phyloP scores from a whole-genome alignment of 106 monocot genomes.

The Platanthera zijinensis region DNA sequence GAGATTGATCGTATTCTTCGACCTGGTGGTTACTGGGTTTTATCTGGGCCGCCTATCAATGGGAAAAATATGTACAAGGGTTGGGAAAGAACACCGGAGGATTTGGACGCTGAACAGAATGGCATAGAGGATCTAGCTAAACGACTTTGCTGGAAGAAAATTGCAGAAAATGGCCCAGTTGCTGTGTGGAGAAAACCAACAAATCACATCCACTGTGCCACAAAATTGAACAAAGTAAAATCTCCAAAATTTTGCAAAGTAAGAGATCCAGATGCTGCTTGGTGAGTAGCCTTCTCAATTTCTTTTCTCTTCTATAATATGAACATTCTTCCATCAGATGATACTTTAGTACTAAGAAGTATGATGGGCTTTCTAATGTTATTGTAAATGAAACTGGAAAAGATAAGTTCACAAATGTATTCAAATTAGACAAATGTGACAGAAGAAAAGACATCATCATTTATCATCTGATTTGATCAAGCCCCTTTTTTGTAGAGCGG shows the following conservation, averaged over 20 bases:
- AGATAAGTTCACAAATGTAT: no score
- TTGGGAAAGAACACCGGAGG: conserved; percentile 41
- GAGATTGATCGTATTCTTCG: conserved; percentile 71
- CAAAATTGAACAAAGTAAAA: conserved; percentile 28
- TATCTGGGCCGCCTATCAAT: conserved; percentile 77
- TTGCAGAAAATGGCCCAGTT: conserved; percentile 44
- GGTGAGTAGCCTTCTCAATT: conserved; percentile 24
- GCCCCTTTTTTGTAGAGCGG: no score
- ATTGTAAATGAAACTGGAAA: not conserved
- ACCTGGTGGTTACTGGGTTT: conserved; percentile 76
- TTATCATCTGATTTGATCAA: not conserved
- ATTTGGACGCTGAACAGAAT: conserved; percentile 47
- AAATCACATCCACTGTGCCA: conserved; percentile 49
- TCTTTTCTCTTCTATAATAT: not conserved
- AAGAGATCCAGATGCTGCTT: conserved; percentile 52
- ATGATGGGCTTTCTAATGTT: not conserved
- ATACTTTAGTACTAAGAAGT: not conserved
- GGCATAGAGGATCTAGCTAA: conserved; percentile 48
- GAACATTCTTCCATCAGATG: not conserved
- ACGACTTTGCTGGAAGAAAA: conserved; percentile 57
- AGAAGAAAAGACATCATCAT: not conserved
- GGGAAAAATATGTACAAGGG: conserved; percentile 55
- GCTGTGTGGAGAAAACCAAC: conserved; percentile 68
- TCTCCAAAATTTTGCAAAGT: conserved; percentile 43
- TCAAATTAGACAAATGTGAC: not conserved